Conservation (phyloP, 1,139 yeast genomes). For the Nadsonia starkeyi-henricii region DNA sequence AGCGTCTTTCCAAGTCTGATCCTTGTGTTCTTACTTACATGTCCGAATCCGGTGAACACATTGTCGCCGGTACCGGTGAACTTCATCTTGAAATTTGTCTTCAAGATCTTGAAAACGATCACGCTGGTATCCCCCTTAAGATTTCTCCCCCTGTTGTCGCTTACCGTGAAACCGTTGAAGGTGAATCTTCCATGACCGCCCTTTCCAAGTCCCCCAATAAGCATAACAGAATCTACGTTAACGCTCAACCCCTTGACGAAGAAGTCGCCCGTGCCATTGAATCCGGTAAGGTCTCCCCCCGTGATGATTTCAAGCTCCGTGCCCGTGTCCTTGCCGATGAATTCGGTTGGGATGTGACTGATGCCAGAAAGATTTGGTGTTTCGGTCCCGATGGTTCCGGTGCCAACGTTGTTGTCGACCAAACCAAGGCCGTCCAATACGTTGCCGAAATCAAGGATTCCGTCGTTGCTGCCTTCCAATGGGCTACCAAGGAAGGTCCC, state of each 20-base stretch:
- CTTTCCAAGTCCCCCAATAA: conserved; percentile 99
- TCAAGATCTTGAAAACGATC: conserved; percentile 92
- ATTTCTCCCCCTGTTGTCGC: conserved; percentile 98
- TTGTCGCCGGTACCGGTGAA: conserved; percentile 98
- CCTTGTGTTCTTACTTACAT: conserved; percentile 90
- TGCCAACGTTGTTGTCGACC: conserved; percentile 97
- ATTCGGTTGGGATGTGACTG: conserved; percentile 98
- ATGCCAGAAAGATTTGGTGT: conserved; percentile 99
- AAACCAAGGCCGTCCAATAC: conserved; percentile 99
- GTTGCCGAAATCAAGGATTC: conserved; percentile 98
- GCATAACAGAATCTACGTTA: conserved; percentile 98
- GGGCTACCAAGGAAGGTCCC: conserved; percentile 99
- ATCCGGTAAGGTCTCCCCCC: conserved; percentile 79
- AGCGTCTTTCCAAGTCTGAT: conserved; percentile 92
- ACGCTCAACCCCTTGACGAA: conserved; percentile 92
- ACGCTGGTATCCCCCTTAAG: conserved; percentile 98
- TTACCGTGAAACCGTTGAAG: conserved; percentile 95
- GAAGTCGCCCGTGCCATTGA: conserved; percentile 89
- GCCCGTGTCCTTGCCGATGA: conserved; percentile 98
- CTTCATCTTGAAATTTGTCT: conserved; percentile 97
- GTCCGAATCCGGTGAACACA: conserved; percentile 96
- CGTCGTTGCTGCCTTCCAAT: conserved; percentile 99
- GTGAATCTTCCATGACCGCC: conserved; percentile 80
- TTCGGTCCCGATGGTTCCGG: conserved; percentile 99
- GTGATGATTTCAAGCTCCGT: conserved; percentile 98